A percentile compares a stretch with the other conserved stretches of the same genome.
Evolutionary conservation across 345 rosid genomes (phyloP).

Genomic region (Brassica nigra): DNA sequence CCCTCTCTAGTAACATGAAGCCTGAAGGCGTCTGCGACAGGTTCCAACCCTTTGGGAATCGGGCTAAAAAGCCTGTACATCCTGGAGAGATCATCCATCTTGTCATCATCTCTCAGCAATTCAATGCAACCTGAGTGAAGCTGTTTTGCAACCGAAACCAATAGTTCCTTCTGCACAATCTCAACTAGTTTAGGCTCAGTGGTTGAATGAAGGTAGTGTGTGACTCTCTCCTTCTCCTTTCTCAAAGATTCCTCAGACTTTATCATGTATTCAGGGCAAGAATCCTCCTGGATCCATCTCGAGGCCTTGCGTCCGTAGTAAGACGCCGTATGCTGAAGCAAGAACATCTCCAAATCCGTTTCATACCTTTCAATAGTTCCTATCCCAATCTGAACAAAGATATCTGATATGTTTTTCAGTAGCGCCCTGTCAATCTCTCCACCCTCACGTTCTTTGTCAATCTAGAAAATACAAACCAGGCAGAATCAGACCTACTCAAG

Average conservation of each 20-base stretch:
- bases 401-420: constrained; percentile 69
- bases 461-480: constrained; percentile 4
- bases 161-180: constrained; percentile 61
- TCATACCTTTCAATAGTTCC: constrained; percentile 54
- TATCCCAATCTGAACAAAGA: constrained; percentile 77
- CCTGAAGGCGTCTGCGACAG: constrained; percentile 67
- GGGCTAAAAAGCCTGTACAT: constrained; percentile 75
- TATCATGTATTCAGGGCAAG: constrained; percentile 77
- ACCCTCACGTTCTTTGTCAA: constrained; percentile 80
- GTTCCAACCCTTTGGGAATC: constrained; percentile 66
- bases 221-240: constrained; percentile 80
- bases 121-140: constrained; percentile 77
- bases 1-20: constrained; percentile 86
- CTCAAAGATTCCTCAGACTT: constrained; percentile 83
- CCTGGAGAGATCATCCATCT: constrained; percentile 74
- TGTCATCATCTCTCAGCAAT: constrained; percentile 78
- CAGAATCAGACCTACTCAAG: background rate
- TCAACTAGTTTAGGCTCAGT: constrained; percentile 71
- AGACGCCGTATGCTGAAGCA: constrained; percentile 61
- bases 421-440: constrained; percentile 69
- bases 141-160: constrained; percentile 55
- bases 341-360: constrained; percentile 62
- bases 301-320: constrained; percentile 83
- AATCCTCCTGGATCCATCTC: constrained; percentile 68
- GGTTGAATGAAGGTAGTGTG: constrained; percentile 70